Evolutionary conservation across 805 yeast genomes (phyloP).

Genomic region (Zygosaccharomyces rouxii): DNA sequence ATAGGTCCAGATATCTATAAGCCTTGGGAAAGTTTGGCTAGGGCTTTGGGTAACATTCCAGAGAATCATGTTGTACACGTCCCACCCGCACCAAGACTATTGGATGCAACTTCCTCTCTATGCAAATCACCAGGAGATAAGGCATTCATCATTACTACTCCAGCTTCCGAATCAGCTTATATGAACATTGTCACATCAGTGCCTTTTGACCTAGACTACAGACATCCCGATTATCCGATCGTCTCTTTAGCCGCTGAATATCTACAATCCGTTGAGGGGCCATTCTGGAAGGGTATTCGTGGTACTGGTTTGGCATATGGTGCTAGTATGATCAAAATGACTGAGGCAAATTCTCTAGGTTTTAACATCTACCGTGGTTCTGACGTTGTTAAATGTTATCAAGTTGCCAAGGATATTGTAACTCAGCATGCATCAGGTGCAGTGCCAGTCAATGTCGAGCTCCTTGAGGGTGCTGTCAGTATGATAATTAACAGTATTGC

Average conservation of each 20-base stretch:
- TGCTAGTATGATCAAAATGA: constrained; percentile 53
- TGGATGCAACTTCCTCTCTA: constrained; percentile 47
- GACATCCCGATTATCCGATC: constrained; percentile 59
- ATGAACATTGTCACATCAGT: constrained; percentile 55
- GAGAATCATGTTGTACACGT: constrained; percentile 9
- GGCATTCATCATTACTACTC: constrained; percentile 65
- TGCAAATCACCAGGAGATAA: constrained; percentile 49
- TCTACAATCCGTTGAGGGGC: constrained; percentile 88
- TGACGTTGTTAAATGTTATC: constrained; percentile 62
- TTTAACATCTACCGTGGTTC: constrained; percentile 78
- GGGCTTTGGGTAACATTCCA: constrained; percentile 11
- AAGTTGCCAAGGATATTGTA: constrained; percentile 62
- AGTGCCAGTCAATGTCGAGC: constrained; percentile 49
- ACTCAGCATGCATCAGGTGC: constrained; percentile 53
- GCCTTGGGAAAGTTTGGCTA: constrained; percentile 25
- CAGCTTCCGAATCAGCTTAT: constrained; percentile 81
- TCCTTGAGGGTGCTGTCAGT: constrained; percentile 70
- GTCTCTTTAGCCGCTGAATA: constrained; percentile 70
- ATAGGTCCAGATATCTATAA: constrained; percentile 34
- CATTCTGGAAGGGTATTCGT: constrained; percentile 93
- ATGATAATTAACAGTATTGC: constrained; percentile 72
- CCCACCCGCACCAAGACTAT: constrained; percentile 49
- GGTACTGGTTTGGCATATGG: constrained; percentile 95
- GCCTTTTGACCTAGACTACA: constrained; percentile 42
- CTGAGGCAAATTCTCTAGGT: constrained; percentile 63